phyloP scores from a whole-genome alignment of 2,329 filamentous ascomycete species.

The Botrytis tulipae region DNA sequence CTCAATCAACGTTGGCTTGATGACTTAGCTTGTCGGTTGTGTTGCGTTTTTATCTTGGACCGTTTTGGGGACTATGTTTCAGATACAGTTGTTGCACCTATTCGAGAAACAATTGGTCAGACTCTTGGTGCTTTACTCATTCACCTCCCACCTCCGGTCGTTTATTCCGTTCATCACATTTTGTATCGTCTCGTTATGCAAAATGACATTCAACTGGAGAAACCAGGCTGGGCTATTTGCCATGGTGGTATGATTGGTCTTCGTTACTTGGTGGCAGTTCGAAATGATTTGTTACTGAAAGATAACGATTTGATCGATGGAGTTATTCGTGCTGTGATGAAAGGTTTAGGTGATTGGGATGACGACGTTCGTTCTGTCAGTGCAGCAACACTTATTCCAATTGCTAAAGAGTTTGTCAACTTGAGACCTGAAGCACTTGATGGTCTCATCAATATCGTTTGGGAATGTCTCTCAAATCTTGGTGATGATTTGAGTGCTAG shows the following conservation, averaged over 20 bases:
- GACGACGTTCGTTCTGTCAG: constrained; percentile 97
- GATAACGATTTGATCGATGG: constrained; percentile 88
- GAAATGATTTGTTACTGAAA: constrained; percentile 85
- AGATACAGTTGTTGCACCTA: constrained; percentile 93
- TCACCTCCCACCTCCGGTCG: constrained; percentile 75
- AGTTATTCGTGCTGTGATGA: constrained; percentile 89
- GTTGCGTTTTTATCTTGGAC: constrained; percentile 95
- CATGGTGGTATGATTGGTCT: constrained; percentile 98
- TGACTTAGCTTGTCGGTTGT: constrained; percentile 90
- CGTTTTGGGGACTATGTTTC: constrained; percentile 97
- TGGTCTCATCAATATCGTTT: constrained; percentile 87
- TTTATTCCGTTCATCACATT: constrained; percentile 80
- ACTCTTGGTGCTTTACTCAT: constrained; percentile 85
- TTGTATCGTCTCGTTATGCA: constrained; percentile 92
- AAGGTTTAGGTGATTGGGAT: constrained; percentile 83
- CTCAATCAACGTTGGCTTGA: constrained; percentile 87
- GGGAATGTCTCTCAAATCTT: constrained; percentile 95
- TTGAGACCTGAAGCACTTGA: constrained; percentile 77
- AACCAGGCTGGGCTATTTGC: constrained; percentile 86
- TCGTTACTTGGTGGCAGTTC: constrained; percentile 90
- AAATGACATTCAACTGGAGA: constrained; percentile 70
- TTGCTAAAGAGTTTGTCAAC: constrained; percentile 90
- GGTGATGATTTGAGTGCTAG: constrained; percentile 96
- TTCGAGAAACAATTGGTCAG: constrained; percentile 92
- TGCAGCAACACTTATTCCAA: constrained; percentile 94